phyloP scores from a whole-genome alignment of 129 eudicot species.

The Mikania micrantha region DNA sequence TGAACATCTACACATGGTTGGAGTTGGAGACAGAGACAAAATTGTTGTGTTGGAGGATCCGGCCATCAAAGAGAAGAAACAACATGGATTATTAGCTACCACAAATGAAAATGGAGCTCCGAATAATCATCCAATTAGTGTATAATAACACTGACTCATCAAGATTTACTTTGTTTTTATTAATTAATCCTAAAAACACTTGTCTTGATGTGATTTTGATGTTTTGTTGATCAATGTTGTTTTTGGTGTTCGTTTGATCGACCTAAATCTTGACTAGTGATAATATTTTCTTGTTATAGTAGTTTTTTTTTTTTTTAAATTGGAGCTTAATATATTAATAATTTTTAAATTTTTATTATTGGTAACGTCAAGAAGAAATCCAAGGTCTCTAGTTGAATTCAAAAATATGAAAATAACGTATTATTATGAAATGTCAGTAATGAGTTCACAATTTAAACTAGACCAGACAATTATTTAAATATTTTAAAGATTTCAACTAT shows the following conservation, averaged over 20 bases:
- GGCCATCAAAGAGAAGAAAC: conserved; percentile 65
- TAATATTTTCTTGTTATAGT: background rate
- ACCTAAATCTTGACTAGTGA: conserved; percentile 8
- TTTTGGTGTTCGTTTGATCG: conserved; percentile 12
- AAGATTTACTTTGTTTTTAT: background rate
- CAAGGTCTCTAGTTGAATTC: background rate
- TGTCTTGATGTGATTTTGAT: too few species aligned
- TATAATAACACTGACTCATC: conserved; percentile 21
- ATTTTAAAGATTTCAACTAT: background rate
- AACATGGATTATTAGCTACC: conserved; percentile 21
- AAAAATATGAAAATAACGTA: background rate
- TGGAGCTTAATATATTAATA: too few species aligned
- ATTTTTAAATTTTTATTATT: background rate
- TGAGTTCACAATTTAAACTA: background rate
- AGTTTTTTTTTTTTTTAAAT: too few species aligned
- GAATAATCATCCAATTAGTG: conserved; percentile 46
- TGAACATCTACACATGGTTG: conserved; percentile 81
- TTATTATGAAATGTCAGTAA: background rate
- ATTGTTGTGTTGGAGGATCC: conserved; percentile 71
- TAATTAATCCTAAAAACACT: background rate
- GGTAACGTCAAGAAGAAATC: background rate
- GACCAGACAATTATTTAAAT: background rate
- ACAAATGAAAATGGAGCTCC: conserved; percentile 36
- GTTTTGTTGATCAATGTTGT: conserved; percentile 12
- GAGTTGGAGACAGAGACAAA: conserved; percentile 70